Base-by-base conservation (phyloP, 345 rosid genomes). In the Brassica incana region DNA sequence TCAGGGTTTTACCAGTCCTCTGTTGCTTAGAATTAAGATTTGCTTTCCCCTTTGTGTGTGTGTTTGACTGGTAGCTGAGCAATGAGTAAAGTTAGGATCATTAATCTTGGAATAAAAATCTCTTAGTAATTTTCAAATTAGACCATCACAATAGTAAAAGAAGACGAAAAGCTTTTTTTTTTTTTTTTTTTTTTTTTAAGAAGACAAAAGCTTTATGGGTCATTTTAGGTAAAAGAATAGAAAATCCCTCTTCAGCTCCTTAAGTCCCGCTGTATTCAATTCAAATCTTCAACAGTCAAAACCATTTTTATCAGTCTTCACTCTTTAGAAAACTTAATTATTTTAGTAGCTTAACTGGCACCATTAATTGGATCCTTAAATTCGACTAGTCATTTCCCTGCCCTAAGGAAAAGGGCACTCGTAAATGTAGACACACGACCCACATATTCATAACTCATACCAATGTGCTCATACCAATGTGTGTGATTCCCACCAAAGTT, bases 381-480 rank as follows among this genome's bases (percentile, higher is more conserved):
- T 20, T 71, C 20, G 14, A 32, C 18, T 33, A 56, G 65, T 32
- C 16, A 64, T 64, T 6, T 64, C 45, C 61, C 5, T 70, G 23
- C 29, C 80, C 56, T 50, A 10, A 70, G 30, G 71, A 52, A 70
- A 70, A 70, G 70, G 80, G 56, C 29, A 69, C 27, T 62, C 62
- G 59, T 68, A 60, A 69, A 18, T 18, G 62, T 76, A 68, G 67
- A 40, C 48, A 76, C 73, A 40, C 30, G 74, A 60, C 69, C 69
- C 61, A 68, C 62, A 18, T 11, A 3, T 12, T 12, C 35, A 63
- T 43, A 45, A 65, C 38, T 69, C 59, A 67, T 9, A 67, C 6
- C 15, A 67, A 67, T 75, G 59, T 75, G 67, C 38, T 69, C 59
- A 67, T 9, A 67, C 6, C 15, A 67, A 67, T 75, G 59, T 75